Conservation (phyloP, 2,329 filamentous ascomycete species). For the Fusarium ramigenum region DNA sequence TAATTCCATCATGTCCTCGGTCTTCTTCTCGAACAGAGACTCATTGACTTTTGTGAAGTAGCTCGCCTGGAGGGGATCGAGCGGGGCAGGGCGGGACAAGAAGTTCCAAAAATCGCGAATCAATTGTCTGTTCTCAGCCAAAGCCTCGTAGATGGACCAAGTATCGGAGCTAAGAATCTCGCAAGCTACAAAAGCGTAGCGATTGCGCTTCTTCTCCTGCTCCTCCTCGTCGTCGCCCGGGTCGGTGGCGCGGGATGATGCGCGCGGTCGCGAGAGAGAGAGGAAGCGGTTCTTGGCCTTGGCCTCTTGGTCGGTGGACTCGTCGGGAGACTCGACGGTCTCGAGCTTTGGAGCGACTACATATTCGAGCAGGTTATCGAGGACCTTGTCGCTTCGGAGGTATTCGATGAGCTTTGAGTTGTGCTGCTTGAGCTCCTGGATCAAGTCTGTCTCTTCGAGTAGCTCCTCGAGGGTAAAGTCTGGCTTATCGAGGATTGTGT, state of each 20-base stretch:
- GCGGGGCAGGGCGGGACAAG: slow-evolving; percentile 80
- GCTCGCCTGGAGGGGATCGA: slow-evolving; percentile 92
- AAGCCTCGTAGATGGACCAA: slow-evolving; percentile 93
- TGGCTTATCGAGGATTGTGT: slow-evolving; percentile 95
- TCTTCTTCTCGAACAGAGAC: slow-evolving; percentile 96
- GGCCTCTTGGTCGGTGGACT: slow-evolving; percentile 63
- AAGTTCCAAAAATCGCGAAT: slow-evolving; percentile 92
- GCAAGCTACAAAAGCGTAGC: slow-evolving; percentile 92
- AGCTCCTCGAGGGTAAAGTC: slow-evolving; percentile 96
- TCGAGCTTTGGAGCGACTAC: slow-evolving; percentile 82
- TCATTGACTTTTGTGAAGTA: slow-evolving; percentile 99
- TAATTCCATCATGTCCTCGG: slow-evolving; percentile 93
- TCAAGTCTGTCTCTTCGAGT: slow-evolving; percentile 93
- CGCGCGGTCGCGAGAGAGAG: slow-evolving; percentile 62
- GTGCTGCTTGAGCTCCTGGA: slow-evolving; percentile 97
- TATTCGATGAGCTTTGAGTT: slow-evolving; percentile 98
- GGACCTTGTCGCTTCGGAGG: slow-evolving; percentile 84
- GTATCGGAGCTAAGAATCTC: slow-evolving; percentile 95
- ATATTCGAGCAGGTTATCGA: slow-evolving; percentile 88
- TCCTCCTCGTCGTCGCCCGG: slow-evolving; percentile 71
- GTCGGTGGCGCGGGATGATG: slow-evolving; percentile 62
- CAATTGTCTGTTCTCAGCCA: slow-evolving; percentile 84
- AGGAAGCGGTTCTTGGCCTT: slow-evolving; percentile 55
- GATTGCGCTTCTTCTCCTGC: slow-evolving; percentile 88
- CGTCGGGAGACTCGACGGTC: slow-evolving; percentile 60